A percentile compares a stretch with the other conserved stretches of the same genome.
phyloP scores from a whole-genome alignment of 306 rosid genomes.

The Abrus pulchellus region DNA sequence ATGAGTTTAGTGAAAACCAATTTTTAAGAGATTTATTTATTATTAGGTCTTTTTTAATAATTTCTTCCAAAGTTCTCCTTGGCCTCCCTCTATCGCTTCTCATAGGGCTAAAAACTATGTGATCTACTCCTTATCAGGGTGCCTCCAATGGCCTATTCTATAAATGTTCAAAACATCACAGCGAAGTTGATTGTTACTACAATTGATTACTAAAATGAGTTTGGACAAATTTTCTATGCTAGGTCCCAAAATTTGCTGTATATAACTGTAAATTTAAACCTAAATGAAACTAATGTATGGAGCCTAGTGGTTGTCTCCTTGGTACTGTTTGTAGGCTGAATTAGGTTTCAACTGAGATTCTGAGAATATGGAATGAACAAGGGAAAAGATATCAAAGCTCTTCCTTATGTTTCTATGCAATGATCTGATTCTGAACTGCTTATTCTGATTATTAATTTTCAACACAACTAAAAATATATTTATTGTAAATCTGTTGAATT shows the following conservation, averaged over 20 bases:
- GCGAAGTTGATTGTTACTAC: slow-evolving; percentile 8
- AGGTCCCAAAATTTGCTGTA: slow-evolving; percentile 30
- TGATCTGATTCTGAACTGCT: slow-evolving; percentile 21
- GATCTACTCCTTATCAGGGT: too few species aligned
- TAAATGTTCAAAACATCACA: neutral
- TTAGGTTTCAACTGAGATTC: slow-evolving; percentile 32
- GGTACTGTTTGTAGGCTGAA: slow-evolving; percentile 31
- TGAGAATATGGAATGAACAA: slow-evolving; percentile 29
- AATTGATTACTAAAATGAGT: slow-evolving; percentile 18
- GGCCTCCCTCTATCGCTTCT: too few species aligned
- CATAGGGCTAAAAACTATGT: too few species aligned
- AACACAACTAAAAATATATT: neutral
- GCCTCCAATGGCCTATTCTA: too few species aligned
- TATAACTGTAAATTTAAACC: slow-evolving; percentile 22
- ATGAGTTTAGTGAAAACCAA: too few species aligned
- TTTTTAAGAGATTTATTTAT: too few species aligned
- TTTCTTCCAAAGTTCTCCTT: too few species aligned
- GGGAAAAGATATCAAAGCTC: slow-evolving; percentile 26
- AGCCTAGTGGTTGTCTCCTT: slow-evolving; percentile 4
- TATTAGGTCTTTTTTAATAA: too few species aligned
- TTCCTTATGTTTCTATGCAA: slow-evolving; percentile 9
- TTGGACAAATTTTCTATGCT: slow-evolving; percentile 16
- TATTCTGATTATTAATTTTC: slow-evolving; percentile 38
- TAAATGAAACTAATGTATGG: slow-evolving; percentile 10
- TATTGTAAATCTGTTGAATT: slow-evolving; percentile 19